phyloP scores from a whole-genome alignment of 257 asterid genomes.

The Solanum tarapatanum region DNA sequence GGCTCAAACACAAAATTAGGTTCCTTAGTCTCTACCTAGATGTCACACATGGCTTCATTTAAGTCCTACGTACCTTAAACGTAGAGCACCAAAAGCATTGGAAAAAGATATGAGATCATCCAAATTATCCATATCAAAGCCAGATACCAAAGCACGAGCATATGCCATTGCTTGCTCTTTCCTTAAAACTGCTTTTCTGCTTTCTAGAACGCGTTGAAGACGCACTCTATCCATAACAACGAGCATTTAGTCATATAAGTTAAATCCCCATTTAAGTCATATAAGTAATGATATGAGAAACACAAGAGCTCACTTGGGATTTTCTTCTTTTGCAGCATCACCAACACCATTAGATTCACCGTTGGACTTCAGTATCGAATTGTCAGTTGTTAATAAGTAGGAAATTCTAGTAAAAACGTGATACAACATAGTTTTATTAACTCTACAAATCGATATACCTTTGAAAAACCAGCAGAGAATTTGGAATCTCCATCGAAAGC shows the following conservation, averaged over 20 bases:
- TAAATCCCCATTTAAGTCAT: background rate
- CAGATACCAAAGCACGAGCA: slow-evolving; percentile 82
- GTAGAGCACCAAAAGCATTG: slow-evolving; percentile 72
- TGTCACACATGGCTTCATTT: background rate
- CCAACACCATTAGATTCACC: slow-evolving; percentile 20
- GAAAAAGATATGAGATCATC: slow-evolving; percentile 58
- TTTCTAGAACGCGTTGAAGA: slow-evolving; percentile 61
- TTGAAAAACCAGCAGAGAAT: slow-evolving; percentile 17
- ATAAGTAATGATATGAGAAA: background rate
- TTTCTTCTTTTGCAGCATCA: slow-evolving; percentile 34
- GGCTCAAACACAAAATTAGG: background rate
- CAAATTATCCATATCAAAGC: slow-evolving; percentile 48
- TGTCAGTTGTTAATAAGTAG: background rate
- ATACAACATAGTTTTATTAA: background rate
- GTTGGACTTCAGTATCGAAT: slow-evolving; percentile 10
- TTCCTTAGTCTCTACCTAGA: background rate
- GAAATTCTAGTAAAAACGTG: background rate
- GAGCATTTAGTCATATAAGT: background rate
- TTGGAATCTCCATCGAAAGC: slow-evolving; percentile 20
- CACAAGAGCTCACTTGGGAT: slow-evolving; percentile 37
- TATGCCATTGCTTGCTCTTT: slow-evolving; percentile 92
- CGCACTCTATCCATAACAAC: slow-evolving; percentile 35
- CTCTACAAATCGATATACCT: slow-evolving; percentile 20
- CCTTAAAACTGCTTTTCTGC: slow-evolving; percentile 61
- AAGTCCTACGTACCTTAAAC: slow-evolving; percentile 38